Evolutionary conservation across 2,329 filamentous ascomycete genomes (phyloP), one percentile per base, ranked within the genome.

Genomic region (Geosmithia flava): DNA sequence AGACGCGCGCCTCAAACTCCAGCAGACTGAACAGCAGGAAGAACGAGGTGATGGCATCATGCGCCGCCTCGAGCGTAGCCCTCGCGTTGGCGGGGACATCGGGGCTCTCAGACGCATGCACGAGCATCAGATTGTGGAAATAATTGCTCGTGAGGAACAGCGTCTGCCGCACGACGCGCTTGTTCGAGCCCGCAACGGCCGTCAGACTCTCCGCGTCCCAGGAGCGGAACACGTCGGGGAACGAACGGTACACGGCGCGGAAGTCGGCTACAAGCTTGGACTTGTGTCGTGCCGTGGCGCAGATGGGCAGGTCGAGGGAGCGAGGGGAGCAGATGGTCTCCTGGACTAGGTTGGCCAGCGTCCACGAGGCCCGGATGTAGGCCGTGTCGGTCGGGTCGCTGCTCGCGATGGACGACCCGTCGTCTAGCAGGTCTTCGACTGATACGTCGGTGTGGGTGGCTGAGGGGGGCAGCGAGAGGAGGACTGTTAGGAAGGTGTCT

Each of bases 121-220:
- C 76, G 10, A 89, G 68, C 84, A 89, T 89, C 20, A 90, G 70
- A 60, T 86, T 88, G 60, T 91, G 86, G 63, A 82, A 87, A 65
- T 87, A 90, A 58, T 89, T 90, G 61, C 80, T 85, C n/a, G 81
- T 84, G 29, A 90, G 68, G 58, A 88, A 90, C 5, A 91, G 66
- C 17, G 84, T 87, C 62, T 91, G 86, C 1, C 84, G 72, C 16
- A 87, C 78, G 1, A 81, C 73, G 7, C 86, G 75, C 51, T 81
- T 81, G 56, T 84, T 81, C 2, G 65, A 74, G 43, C 66, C 66
- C 1, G 78, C 75, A 46, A 83, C 68, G 16, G 70, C 67, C 7
- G 74, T 68, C 40, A 88, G 72, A 20, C 74, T 75, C 3, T 74
- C 72, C 4, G 75, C 68, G 55, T 86, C 78, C 67, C 83, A 84